Base-by-base conservation (phyloP, 2,329 filamentous ascomycete species). In the Dactylonectria estremocensis region DNA sequence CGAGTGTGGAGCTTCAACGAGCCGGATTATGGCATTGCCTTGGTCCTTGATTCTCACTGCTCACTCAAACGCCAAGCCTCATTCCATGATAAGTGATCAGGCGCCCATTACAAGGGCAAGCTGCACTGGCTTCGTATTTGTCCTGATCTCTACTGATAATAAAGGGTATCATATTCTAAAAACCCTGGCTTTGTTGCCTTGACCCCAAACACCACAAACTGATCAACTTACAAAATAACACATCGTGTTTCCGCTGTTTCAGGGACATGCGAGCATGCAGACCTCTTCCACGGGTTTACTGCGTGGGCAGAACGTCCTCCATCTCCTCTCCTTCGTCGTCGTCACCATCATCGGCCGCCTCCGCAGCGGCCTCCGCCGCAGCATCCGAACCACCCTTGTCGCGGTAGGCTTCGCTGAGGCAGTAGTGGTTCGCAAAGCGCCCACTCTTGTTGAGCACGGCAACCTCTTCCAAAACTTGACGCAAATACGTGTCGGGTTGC, bases 401-500 rank as follows among this genome's bases (percentile, higher is more conserved):
- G 49, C 78, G 76, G 69, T 82, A 83, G 7, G 80, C 80, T 33
- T 92, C 92, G 77, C 92, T 94, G 64, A 98, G 83, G 73, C 92
- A 92, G 91, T 95, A 98, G 72, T 92, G 91, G 79, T 95, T 95
- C 58, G 93, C 92, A 78, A 97, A 97, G 3, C 90, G 88, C 28
- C 95, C 95, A 53, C 90, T 92, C 80, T 95, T 93, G 78, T 97
- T 91, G 68, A 97, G 83, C 20, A 93, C 89, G 0, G 94, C 95
- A 67, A 98, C 89, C 77, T 94, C 91, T 69, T 95, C 92, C 72
- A 99, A 83, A 1, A 91, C 92, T 78, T 96, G 90, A 61, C 95
- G 94, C 69, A 99, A 89, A 80, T 95, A 98, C n/a, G 92, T 91
- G 79, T 98, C 96, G 1, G 96, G 96, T 82, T 99, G 96, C 67